A percentile compares a stretch with the other conserved stretches of the same genome.
Evolutionary conservation across 495 filamentous ascomycete genomes (phyloP).

Genomic region (Mycothermus thermophilus): DNA sequence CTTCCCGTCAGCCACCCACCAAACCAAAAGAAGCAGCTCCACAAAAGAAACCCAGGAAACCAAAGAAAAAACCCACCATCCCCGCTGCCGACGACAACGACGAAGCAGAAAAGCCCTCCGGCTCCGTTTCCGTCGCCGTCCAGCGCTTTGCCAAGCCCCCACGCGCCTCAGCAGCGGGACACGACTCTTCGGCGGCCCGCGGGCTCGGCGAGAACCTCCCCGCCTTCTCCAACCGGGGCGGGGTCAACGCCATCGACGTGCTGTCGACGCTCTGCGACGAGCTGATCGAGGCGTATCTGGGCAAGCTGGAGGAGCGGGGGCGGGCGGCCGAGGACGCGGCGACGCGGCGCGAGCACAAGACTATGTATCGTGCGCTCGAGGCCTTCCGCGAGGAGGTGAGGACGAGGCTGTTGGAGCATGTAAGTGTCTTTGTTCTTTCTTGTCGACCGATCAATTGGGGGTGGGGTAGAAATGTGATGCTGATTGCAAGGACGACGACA

Average conservation of each 20-base stretch:
- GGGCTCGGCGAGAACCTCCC: too few relatives aligned
- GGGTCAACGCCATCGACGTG: slow-evolving; percentile 57
- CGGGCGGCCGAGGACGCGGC: slow-evolving; percentile 25
- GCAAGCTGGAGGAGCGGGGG: slow-evolving; percentile 29
- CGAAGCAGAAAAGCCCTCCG: slow-evolving; percentile 6
- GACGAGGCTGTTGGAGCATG: slow-evolving; percentile 45
- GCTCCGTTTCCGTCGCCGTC: slow-evolving; percentile 29
- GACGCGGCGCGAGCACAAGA: slow-evolving; percentile 39
- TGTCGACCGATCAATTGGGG: background rate
- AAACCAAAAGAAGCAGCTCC: background rate
- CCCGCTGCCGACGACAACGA: slow-evolving; percentile 11
- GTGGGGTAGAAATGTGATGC: background rate
- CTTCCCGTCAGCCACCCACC: slow-evolving; percentile 1
- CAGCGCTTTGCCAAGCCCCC: slow-evolving; percentile 31
- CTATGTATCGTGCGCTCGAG: slow-evolving; percentile 50
- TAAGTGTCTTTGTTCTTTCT: slow-evolving; percentile 19
- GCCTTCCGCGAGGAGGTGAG: slow-evolving; percentile 56
- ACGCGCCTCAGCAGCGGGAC: slow-evolving; percentile 3
- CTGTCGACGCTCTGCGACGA: slow-evolving; percentile 57
- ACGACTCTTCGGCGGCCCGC: too few relatives aligned
- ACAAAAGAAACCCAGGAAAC: slow-evolving; percentile 7
- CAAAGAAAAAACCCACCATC: slow-evolving; percentile 12
- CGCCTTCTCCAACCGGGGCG: slow-evolving; percentile 41
- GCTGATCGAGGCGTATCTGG: slow-evolving; percentile 39
- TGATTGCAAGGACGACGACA: slow-evolving; percentile 4